Base-by-base conservation (phyloP, 371 early-diverging fungal species). In the Polyrhizophydium stewartii region DNA sequence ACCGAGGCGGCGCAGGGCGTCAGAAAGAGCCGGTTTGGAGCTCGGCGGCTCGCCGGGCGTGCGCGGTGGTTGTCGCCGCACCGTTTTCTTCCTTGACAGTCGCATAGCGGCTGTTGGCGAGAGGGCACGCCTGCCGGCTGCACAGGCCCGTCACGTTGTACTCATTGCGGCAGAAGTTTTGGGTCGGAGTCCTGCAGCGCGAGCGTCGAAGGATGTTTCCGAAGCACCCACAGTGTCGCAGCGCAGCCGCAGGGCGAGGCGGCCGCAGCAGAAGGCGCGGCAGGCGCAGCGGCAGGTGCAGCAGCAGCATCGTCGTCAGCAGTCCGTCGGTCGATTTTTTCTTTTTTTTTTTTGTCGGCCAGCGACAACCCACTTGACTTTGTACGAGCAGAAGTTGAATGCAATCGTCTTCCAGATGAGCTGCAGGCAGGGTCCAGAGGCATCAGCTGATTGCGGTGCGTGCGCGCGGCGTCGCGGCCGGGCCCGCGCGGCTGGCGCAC, bases 61-160 rank as follows among this genome's bases (percentile, higher is more conserved):
- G 30, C 27, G 25, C 32, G 24, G 2, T 52, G 3, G 2, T 7
- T 17, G 7, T 70, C 17, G 74, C 60, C 33, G 65, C 76, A 74
- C 94, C 96, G 33, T 92, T 79, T 43, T 83, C 77, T 70, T 97
- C 98, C 68, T 97, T 89, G 40, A 99, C 88, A 3, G 99, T 99
- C 24, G 99, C 99, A 76, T 99, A 99, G 67, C 91, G 87, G 57
- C 89, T 87, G 82, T 99, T 99, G 56, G 99, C 97, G 64, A 99
- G 81, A 19, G 99, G 99, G 75, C 99, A 99, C 13, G 94, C 92
- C 68, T 89, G 90, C 41, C 94, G 86, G 77, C 90, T 92, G 85
- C 99, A 99, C 27, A 97, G 85, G 47, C 99, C 99, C 10, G 99
- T 96, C 10, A 98, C 91, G 77, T 99, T 99, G 82, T 97, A 93